phyloP scores from a whole-genome alignment of 768 basidiomycete genomes.

The Suillus alpinus region DNA sequence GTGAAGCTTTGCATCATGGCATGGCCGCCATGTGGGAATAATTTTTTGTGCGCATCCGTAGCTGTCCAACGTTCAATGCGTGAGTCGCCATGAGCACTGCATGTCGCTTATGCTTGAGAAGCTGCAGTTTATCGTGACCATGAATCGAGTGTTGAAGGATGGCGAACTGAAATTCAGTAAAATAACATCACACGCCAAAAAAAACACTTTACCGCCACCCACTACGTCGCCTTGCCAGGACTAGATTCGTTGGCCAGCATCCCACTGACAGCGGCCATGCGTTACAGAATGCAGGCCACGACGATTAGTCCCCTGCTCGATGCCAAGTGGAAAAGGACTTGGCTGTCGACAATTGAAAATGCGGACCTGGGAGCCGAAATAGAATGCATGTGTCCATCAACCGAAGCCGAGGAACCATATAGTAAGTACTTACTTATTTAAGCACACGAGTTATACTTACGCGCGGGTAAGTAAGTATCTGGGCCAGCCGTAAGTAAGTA shows the following conservation, averaged over 20 bases:
- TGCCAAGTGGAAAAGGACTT: not conserved
- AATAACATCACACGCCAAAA: not conserved
- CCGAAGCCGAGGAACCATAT: not conserved
- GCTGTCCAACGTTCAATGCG: not conserved
- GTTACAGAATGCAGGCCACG: not conserved
- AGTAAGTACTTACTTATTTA: not conserved
- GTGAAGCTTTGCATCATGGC: too few species aligned
- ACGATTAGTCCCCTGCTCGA: not conserved
- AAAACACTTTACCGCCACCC: not conserved
- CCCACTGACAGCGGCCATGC: not conserved
- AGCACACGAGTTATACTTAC: not conserved
- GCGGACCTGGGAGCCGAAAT: not conserved
- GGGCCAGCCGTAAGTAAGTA: not conserved
- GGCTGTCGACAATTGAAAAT: not conserved
- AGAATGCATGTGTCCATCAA: not conserved
- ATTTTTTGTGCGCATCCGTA: not conserved
- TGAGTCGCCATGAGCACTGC: not conserved
- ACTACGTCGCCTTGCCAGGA: not conserved
- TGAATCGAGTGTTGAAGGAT: too few species aligned
- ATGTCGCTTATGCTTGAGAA: not conserved
- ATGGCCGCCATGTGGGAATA: too few species aligned
- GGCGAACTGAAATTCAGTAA: not conserved
- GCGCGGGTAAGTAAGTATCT: not conserved
- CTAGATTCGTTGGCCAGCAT: not conserved
- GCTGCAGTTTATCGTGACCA: not conserved